Conservation (phyloP, 345 rosid species). For the Salix udensis region DNA sequence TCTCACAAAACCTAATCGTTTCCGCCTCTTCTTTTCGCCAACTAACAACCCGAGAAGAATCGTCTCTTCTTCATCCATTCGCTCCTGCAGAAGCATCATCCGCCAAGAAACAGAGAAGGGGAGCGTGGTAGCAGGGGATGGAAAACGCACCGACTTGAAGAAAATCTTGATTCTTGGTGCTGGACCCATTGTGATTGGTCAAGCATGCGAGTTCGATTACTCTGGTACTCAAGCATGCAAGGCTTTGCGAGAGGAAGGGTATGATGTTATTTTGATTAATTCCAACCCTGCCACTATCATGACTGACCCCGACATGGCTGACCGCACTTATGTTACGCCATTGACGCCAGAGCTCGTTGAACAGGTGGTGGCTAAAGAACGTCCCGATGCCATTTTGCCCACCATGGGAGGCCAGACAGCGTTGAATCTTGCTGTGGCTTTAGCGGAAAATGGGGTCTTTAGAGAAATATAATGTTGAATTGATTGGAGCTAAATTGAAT, state of each 20-base stretch:
- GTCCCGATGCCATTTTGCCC: constrained; percentile 85
- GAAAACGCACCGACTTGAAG: constrained; percentile 79
- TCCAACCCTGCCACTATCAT: constrained; percentile 98
- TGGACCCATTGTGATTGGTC: constrained; percentile 97
- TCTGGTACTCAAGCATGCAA: constrained; percentile 97
- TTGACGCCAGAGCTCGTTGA: constrained; percentile 89
- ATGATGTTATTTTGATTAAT: constrained; percentile 74
- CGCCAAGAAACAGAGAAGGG: neutral
- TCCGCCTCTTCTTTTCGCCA: neutral
- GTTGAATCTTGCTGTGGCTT: constrained; percentile 79
- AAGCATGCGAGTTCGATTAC: constrained; percentile 97
- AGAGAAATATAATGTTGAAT: constrained; percentile 68
- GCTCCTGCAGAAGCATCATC: neutral
- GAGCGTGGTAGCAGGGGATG: neutral
- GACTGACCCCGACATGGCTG: constrained; percentile 95
- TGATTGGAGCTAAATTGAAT: constrained; percentile 89
- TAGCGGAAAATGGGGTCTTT: constrained; percentile 77
- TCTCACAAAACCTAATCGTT: neutral
- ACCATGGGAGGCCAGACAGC: constrained; percentile 99
- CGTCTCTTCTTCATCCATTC: neutral
- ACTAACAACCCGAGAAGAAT: neutral
- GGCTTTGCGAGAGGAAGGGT: constrained; percentile 86
- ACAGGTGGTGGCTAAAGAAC: constrained; percentile 73
- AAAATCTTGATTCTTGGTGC: constrained; percentile 93
- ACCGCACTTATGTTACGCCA: constrained; percentile 80